Conservation (phyloP, 1,139 yeast species). For the Geotrichum reessii region DNA sequence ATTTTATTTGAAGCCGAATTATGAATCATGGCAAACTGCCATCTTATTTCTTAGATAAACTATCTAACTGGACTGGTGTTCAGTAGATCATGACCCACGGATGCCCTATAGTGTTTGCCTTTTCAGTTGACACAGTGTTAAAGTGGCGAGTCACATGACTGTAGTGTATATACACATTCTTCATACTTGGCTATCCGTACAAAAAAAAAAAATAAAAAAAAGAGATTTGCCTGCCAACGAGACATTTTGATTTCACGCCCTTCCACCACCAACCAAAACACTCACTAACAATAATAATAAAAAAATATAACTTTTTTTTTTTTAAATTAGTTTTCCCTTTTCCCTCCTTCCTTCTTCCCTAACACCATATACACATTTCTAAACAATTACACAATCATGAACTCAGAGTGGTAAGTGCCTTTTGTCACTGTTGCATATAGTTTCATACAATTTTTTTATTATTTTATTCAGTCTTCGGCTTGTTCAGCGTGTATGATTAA, state of each 20-base stretch:
- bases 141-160: neutral
- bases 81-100: neutral
- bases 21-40: neutral
- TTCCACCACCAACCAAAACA: neutral
- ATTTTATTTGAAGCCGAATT: neutral
- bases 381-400: neutral
- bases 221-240: neutral
- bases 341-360: neutral
- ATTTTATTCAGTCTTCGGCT: neutral
- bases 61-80: neutral
- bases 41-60: neutral
- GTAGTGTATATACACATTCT: neutral
- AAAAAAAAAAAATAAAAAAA: too few species aligned
- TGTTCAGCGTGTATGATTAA: neutral
- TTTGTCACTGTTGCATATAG: neutral
- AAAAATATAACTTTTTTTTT: neutral
- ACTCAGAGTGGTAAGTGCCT: neutral
- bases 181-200: neutral
- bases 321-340: neutral
- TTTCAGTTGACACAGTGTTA: neutral
- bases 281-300: too few species aligned
- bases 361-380: neutral
- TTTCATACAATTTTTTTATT: neutral
- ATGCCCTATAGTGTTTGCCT: neutral
- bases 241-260: neutral